Evolutionary conservation across 768 basidiomycete genomes (phyloP), one percentile per base, ranked within the genome.

Genomic region (Psilocybe cyanescens): DNA sequence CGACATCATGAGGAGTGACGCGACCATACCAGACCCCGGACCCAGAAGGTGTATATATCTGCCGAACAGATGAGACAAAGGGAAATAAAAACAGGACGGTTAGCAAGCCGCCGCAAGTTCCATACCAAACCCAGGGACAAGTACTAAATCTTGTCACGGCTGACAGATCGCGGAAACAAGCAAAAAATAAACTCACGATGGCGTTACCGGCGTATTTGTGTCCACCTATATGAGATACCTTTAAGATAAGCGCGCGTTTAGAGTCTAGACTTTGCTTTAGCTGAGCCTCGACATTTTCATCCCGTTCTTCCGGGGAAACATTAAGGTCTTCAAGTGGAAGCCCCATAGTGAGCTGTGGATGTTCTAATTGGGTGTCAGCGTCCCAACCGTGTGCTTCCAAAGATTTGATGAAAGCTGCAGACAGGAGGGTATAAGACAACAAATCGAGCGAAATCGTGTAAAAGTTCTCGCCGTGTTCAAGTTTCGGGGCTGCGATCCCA

Each of bases 141-240:
- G 8, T 14, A 41, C 45, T 39, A 48, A n/a, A 19, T 9, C 14
- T 17, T 28, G 33, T 17, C 16, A 19, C 47, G 53, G 35, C 41
- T 44, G 52, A 37, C 24, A 37, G 33, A 50, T 16, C 44, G 39
- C 45, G 55, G 57, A 55, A 46, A 33, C 45, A 50, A 29, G 59
- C 17, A 47, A 48, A 51, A 63, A 58, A 58, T 51, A 55, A 44
- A 86, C 94, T 68, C 72, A 95, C 95, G 61, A 94, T 88, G 67
- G 92, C 89, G 68, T 96, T 95, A 44, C 95, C 95, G 39, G 94
- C 90, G 71, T 90, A 98, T 68, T 90, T 90, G 79, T 98, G 97
- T 2, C 96, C 95, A 19, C 97, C 96, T 46, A 95, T 81, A 78
- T 99, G 97, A 29, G 94, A 96, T 57, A 88, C 90, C 69, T 84